phyloP scores from a whole-genome alignment of 495 filamentous ascomycete genomes.

The Daldinia loculata region DNA sequence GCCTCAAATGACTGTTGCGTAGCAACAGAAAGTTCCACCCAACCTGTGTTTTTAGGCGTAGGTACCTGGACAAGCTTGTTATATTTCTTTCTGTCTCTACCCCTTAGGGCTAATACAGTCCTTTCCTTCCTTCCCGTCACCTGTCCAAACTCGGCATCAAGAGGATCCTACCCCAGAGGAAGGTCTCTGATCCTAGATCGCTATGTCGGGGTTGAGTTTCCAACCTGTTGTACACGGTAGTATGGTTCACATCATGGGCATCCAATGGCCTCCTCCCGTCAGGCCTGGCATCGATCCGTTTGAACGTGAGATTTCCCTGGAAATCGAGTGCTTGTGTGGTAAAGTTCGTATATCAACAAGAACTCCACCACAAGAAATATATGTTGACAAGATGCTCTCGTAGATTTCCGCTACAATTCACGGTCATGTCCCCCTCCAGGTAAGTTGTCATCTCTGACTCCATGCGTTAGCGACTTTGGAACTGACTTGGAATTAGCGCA shows the following conservation, averaged over 20 bases:
- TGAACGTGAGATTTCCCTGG: not conserved
- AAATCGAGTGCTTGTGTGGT: constrained; percentile 25
- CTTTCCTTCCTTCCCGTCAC: not conserved
- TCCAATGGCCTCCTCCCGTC: not conserved
- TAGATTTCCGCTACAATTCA: constrained; percentile 11
- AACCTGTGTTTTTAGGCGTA: not conserved
- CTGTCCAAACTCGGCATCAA: not conserved
- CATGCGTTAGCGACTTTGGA: not conserved
- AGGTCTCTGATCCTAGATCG: not conserved
- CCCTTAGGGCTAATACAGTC: not conserved
- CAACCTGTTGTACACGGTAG: not conserved
- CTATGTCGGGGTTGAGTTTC: not conserved
- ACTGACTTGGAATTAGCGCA: constrained; percentile 19
- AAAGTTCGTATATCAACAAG: constrained; percentile 11
- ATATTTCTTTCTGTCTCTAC: not conserved
- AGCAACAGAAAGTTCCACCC: not conserved
- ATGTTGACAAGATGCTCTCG: constrained; percentile 1
- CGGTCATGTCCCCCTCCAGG: not conserved
- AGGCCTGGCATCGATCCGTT: not conserved
- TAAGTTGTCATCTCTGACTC: constrained; percentile 5
- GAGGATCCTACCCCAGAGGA: not conserved
- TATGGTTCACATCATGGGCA: not conserved
- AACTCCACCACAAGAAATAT: not conserved
- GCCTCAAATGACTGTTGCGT: not conserved
- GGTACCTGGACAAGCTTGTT: not conserved